Base-by-base conservation (phyloP, 2,329 filamentous ascomycete genomes). In the Fusarium napiforme region DNA sequence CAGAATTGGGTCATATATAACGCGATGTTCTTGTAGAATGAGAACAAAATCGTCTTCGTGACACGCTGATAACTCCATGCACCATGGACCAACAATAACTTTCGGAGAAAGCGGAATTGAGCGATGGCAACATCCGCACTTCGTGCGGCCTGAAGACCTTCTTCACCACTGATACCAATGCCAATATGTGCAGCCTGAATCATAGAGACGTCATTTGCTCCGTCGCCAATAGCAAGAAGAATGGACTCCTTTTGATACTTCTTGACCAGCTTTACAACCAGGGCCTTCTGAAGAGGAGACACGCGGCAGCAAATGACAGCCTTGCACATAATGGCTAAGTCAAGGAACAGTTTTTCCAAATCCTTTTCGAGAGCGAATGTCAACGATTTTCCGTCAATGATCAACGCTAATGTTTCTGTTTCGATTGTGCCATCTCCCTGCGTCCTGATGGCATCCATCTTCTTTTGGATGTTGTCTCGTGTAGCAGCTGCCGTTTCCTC, bases 1-100 rank as follows among this genome's bases (percentile, higher is more conserved):
- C 97, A 99, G 81, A 99, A 99, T 81, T 99, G 97, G 68, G 97
- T 99, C 93, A 99, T 95, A 84, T 98, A 99, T 70, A 99, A 87
- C 26, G 95, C 93, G 75, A 98, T 98, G 84, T 99, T 99, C 88
- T 99, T 99, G 88, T 99, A 99, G 83, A 98, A 99, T 11, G 96
- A 98, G 84, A 97, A 99, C 71, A 99, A 84, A 78, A 99, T 98
- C 67, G 97, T 95, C 85, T 97, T 97, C 88, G 93, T 96, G 81
- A 99, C 93, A 67, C 96, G 93, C 81, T 98, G 96, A 81, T 99
- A 99, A 81, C 94, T 97, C 96, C 96, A 99, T 10, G 95, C 92
- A 30, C 96, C 96, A 80, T 99, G 96, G 16, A 99, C 96, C 32
- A 99, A 89, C 34, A 98, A 88, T 61, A 99, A 87, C 84, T 99